These are phyloP conservation scores for Calonectria multiphialidica DNA, from an alignment of 2,329 filamentous ascomycete species.

Conservation along the genomic window DNA sequence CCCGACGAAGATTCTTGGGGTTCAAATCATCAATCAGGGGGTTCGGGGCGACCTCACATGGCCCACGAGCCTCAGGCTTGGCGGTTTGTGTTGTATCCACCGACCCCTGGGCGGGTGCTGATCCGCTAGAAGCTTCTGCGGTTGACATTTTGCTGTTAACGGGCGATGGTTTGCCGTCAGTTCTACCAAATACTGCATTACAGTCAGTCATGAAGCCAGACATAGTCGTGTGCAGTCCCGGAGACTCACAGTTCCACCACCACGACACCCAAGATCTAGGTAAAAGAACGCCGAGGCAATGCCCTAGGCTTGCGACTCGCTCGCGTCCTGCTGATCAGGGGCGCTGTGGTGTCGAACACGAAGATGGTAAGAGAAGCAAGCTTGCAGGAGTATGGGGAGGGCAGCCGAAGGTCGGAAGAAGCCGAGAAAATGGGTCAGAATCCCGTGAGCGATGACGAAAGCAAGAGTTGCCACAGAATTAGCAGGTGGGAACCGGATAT, in stretches of 20 bases:
- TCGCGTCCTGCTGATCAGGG: background rate
- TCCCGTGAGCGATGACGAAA: background rate
- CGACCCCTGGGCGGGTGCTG: constrained; percentile 25
- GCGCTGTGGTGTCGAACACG: background rate
- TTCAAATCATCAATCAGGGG: constrained; percentile 53
- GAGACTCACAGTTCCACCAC: constrained; percentile 9
- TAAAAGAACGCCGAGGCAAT: background rate
- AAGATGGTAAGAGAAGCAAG: background rate
- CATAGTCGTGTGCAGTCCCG: background rate
- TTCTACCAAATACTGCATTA: constrained; percentile 7
- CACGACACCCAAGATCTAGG: background rate
- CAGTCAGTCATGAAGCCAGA: constrained; percentile 7
- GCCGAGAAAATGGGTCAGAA: background rate
- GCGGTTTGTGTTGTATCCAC: constrained; percentile 16
- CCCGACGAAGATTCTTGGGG: constrained; percentile 52
- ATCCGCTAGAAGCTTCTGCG: constrained; percentile 22
- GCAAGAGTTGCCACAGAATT: constrained; percentile 29
- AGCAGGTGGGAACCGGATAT: constrained; percentile 23
- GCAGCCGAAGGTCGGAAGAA: background rate
- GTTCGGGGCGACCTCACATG: constrained; percentile 48
- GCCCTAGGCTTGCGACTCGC: background rate
- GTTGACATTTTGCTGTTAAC: constrained; percentile 31
- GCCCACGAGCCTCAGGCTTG: constrained; percentile 37
- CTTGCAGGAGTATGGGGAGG: background rate
- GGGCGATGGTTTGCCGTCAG: background rate